These are phyloP conservation scores for Ilyonectria sp. DNA, from an alignment of 2,329 filamentous ascomycete species.

Conservation along the genomic window DNA sequence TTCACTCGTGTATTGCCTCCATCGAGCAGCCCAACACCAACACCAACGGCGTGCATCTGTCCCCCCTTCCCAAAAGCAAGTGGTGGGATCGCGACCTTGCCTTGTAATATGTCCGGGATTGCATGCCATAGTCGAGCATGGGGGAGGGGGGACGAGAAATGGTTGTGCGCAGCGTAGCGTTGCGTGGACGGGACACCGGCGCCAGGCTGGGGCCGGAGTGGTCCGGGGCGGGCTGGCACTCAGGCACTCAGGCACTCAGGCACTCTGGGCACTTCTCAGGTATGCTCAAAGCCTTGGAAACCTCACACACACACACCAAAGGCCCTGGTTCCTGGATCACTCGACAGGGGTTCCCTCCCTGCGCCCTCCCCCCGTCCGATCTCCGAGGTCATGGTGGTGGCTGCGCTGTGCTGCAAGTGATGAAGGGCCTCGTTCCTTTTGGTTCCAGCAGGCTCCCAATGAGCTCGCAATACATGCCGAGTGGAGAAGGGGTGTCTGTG, in stretches of 20 bases:
- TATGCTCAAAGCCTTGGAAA: conserved; percentile 4
- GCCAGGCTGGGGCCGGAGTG: conserved; percentile 20
- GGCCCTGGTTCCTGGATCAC: conserved; percentile 30
- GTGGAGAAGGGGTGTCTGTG: conserved; percentile 11
- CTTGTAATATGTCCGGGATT: conserved; percentile 28
- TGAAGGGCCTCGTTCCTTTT: conserved; percentile 22
- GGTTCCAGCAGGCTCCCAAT: not conserved
- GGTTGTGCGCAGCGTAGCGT: conserved; percentile 38
- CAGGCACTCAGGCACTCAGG: not conserved
- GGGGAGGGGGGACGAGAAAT: not conserved
- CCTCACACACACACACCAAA: not conserved
- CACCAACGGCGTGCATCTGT: not conserved
- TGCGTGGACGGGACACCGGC: conserved; percentile 24
- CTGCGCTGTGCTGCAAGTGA: conserved; percentile 42
- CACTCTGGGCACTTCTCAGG: not conserved
- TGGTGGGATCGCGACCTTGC: conserved; percentile 32
- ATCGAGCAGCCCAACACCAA: conserved; percentile 6
- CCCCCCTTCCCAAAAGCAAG: conserved; percentile 24
- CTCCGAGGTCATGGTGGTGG: conserved; percentile 32
- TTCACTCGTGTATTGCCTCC: not conserved
- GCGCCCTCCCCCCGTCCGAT: conserved; percentile 30
- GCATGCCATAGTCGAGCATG: not conserved
- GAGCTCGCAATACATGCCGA: not conserved
- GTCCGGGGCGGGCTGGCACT: conserved; percentile 19
- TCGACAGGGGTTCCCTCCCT: conserved; percentile 30